A percentile compares a stretch with the other conserved stretches of the same genome.
Conservation (phyloP, 1,139 yeast species). For the Scheffersomyces lignicola region DNA sequence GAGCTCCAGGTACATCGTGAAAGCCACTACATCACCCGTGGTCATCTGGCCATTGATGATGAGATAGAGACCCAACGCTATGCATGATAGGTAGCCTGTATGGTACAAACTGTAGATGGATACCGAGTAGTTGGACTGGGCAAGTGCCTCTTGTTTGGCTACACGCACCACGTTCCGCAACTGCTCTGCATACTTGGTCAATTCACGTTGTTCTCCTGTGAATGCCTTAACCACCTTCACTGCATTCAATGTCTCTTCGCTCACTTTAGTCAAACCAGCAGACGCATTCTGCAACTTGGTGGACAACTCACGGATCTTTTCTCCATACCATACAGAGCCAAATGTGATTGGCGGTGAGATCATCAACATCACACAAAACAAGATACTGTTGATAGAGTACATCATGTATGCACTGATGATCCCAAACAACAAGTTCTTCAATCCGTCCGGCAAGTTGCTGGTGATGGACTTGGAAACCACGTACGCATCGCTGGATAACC, state of each 20-base stretch:
- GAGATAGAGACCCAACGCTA: constrained; percentile 46
- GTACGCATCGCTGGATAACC: constrained; percentile 56
- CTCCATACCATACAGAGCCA: constrained; percentile 53
- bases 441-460: constrained; percentile 48
- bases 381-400: constrained; percentile 44
- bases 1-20: constrained; percentile 50
- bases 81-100: constrained; percentile 46
- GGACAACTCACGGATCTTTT: constrained; percentile 43
- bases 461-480: constrained; percentile 50
- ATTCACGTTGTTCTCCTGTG: constrained; percentile 46
- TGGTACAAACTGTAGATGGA: constrained; percentile 48
- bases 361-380: constrained; percentile 50
- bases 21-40: constrained; percentile 50
- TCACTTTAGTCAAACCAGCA: constrained; percentile 47
- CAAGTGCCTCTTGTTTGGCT: constrained; percentile 48
- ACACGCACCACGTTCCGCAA: constrained; percentile 43
- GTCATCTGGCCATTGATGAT: constrained; percentile 45
- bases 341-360: constrained; percentile 55
- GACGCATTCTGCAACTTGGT: constrained; percentile 48
- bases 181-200: constrained; percentile 40
- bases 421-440: constrained; percentile 47
- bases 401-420: constrained; percentile 48
- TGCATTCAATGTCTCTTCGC: constrained; percentile 48
- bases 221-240: constrained; percentile 47
- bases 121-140: constrained; percentile 48